Evolutionary conservation across 140 eudicot species (phyloP), one percentile per base, ranked within the genome.

Genomic region (Senecio squalidus): DNA sequence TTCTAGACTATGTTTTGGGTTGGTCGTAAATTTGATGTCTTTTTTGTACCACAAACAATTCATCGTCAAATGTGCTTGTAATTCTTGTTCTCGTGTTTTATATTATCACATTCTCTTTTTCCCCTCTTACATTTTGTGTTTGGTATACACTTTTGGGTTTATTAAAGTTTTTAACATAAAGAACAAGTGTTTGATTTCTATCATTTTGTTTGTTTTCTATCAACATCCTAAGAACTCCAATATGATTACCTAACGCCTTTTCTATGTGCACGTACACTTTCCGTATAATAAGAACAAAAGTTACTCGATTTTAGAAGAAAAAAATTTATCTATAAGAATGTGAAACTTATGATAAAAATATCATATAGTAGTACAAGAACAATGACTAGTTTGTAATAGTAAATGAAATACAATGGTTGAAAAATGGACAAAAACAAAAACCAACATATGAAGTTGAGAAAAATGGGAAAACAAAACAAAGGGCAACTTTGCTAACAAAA

Each of bases 1-100:
- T 86, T 55, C 96, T 91, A 24, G 94, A 86, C 80, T 86, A 80
- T 57, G 74, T 76, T 4, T 91, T 80, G 21, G 96, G 96, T 38
- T 86, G 98, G 98, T 83, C 97, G 10, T 90, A 83, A 84, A 69
- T 36, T 62, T 20, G 17, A 4, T 39, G 21, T 38, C 4, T 57
- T 39, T 27, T 21, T 25, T 57, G 20, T 24, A 67, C 21, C 17
- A 33, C 30, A 39, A 26, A 31, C 38, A 13, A 38, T 59, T 50
- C 27, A 21, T 28, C 21, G 36, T 21, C 11, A 50, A 28, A 46
- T 25, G 38, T 18, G 60, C 5, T n/a, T 31, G 38, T 4, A 31
- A 31, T 31, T 10, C 6, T 31, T 31, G 38, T 31, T 31, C 9
- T 31, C 9, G 9, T 31, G 38, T 2, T 31, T 31, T 4, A 31